Percentiles rank a stretch among this genome's conserved stretches.
These are phyloP conservation scores for Colletotrichum sp. DNA, from an alignment of 2,329 filamentous ascomycete species.

Conservation along the genomic window DNA sequence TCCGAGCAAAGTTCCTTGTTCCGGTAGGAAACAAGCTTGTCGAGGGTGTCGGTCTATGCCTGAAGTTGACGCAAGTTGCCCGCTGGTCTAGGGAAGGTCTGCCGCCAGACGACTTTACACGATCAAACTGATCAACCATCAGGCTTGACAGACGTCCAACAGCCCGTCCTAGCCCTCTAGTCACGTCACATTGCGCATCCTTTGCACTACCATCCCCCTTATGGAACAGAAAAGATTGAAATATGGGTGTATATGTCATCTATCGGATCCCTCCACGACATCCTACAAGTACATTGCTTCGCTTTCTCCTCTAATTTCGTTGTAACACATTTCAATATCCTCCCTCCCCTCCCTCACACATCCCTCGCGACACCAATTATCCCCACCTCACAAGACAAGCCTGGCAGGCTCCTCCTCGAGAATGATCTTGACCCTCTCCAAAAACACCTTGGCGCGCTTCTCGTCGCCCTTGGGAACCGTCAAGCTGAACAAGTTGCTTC, in stretches of 20 bases:
- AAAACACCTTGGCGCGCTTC: conserved; percentile 79
- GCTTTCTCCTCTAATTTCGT: background rate
- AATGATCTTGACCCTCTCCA: conserved; percentile 85
- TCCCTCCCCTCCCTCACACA: background rate
- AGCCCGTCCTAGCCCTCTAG: background rate
- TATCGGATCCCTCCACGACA: conserved; percentile 12
- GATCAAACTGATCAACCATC: background rate
- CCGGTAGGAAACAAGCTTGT: background rate
- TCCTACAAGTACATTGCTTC: conserved; percentile 19
- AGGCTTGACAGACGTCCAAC: background rate
- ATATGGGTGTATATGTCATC: conserved; percentile 6
- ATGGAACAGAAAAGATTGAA: background rate
- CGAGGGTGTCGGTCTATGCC: background rate
- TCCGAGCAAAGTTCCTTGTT: background rate
- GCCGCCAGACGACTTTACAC: background rate
- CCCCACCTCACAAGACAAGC: conserved; percentile 62
- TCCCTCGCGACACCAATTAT: background rate
- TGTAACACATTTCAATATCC: background rate
- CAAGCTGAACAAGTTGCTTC: conserved; percentile 81
- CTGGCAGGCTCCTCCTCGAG: conserved; percentile 81
- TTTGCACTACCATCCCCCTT: accelerated
- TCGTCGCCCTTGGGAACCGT: conserved; percentile 81
- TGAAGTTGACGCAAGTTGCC: background rate
- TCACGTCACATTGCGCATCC: background rate
- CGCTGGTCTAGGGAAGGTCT: background rate